Conservation (phyloP, 768 basidiomycete genomes). For the Dentipellis sp. region DNA sequence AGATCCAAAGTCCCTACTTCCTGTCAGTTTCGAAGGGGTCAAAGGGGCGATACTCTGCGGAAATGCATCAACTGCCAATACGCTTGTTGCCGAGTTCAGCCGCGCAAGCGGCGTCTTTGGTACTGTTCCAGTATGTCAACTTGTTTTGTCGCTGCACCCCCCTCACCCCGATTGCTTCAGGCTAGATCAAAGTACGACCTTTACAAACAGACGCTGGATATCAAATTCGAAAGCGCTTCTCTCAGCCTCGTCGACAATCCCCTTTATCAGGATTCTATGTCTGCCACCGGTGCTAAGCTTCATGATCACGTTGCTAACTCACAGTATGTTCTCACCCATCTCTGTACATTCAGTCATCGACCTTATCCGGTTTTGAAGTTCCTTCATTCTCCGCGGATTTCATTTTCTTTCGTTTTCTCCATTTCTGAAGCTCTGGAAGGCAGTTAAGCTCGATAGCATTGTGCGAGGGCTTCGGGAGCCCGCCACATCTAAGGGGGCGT, state of each 20-base stretch:
- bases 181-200: conserved; percentile 74
- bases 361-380: conserved; percentile 4
- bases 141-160: too few species aligned
- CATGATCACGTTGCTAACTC: conserved; percentile 47
- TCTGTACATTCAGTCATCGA: neutral
- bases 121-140: conserved; percentile 52
- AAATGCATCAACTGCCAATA: conserved; percentile 74
- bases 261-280: conserved; percentile 61
- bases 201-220: conserved; percentile 70
- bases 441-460: conserved; percentile 4
- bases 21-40: conserved; percentile 68
- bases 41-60: conserved; percentile 81
- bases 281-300: conserved; percentile 51
- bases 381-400: conserved; percentile 4
- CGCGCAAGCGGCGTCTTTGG: conserved; percentile 74
- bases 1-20: conserved; percentile 78
- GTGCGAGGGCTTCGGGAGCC: conserved; percentile 1
- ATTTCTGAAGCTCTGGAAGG: conserved; percentile 11
- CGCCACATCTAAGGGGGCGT: neutral
- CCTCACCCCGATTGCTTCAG: conserved; percentile 26
- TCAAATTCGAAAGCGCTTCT: conserved; percentile 59
- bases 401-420: conserved; percentile 8
- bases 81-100: conserved; percentile 77
- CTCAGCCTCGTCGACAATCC: conserved; percentile 69
- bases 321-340: conserved; percentile 2